Conservation (phyloP, 805 yeast genomes). For the Wickerhamomyces alni region DNA sequence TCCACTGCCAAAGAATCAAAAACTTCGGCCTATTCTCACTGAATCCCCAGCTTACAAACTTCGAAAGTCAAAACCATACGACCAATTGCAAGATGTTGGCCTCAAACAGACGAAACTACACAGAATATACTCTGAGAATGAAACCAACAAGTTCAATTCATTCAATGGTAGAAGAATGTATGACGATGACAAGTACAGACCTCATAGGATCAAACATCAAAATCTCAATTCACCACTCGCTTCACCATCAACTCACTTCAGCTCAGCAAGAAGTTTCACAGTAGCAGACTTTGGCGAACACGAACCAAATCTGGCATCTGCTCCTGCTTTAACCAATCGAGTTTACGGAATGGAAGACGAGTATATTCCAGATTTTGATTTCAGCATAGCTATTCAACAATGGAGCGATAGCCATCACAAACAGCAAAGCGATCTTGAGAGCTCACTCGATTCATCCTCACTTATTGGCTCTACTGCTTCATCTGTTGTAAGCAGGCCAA, state of each 20-base stretch:
- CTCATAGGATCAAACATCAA: conserved; percentile 20
- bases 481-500: conserved; percentile 10
- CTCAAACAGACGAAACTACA: conserved; percentile 29
- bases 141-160: conserved; percentile 51
- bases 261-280: conserved; percentile 11
- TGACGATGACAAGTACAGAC: conserved; percentile 48
- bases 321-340: background rate
- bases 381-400: conserved; percentile 37
- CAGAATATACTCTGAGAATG: conserved; percentile 61
- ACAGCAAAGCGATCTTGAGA: conserved; percentile 8
- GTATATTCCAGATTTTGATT: conserved; percentile 68
- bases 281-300: conserved; percentile 15
- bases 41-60: conserved; percentile 7
- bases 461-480: conserved; percentile 9
- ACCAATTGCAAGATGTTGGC: conserved; percentile 16
- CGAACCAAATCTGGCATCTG: conserved; percentile 1
- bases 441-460: conserved; percentile 15
- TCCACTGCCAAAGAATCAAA: background rate
- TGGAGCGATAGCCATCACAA: conserved; percentile 36
- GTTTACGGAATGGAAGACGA: conserved; percentile 60
- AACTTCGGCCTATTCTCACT: conserved; percentile 6
- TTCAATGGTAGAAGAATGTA: conserved; percentile 47
- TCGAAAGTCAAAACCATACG: conserved; percentile 19
- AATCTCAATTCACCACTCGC: conserved; percentile 2
- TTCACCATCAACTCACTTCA: conserved; percentile 3